Base-by-base conservation (phyloP, 176 grass and related monocot genomes). In the Aegilops longissima region DNA sequence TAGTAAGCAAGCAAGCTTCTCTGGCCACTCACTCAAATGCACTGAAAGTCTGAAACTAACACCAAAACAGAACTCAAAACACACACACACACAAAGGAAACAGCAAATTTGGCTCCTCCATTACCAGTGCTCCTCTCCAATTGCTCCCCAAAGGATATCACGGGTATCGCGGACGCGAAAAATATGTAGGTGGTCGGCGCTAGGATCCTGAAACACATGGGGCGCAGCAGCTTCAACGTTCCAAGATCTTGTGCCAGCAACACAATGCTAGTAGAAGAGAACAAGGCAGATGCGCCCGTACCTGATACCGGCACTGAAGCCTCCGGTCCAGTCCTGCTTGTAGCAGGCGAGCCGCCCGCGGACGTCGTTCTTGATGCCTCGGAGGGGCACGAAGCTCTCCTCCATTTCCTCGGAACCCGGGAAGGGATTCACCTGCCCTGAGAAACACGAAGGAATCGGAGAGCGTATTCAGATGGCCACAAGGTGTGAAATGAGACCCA, bases 171-270 rank as follows among this genome's bases (percentile, higher is more conserved):
- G 0, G 97, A 99, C 7, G 97, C 94, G 77, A 99, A 99, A 91
- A 99, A 99, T 88, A 99, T 99, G 84, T 99, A 99, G 7, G 97
- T 99, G 17, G 97, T 99, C 1, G 97, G 97, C 77, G 97, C 97
- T 9, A 99, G 82, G 75, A 99, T 97, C 86, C 97, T 98, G 74
- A 82, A 78, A 86, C 40, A 52, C 14, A 76, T 14, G 21, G 8
- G n/a, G 27, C 29, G 84, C 16, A 29, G 0, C 17, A 84, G 51
- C 16, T 7, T n/a, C 49, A 54, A 12, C 81, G 70, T 64, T 87
- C 76, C 82, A 88, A 82, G 86, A 91, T 91, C 82, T 85, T 82
- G 81, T 25, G 17, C 17, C n/a, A 82, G 76, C 23, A 66, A 82
- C 82, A 21, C 14, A 71, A 70, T 70, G 66, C 72, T 24, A 64